A percentile compares a stretch with the other conserved stretches of the same genome.
These are phyloP conservation scores for Termitomyces sp. DNA, from an alignment of 768 basidiomycete genomes.

Conservation along the genomic window DNA sequence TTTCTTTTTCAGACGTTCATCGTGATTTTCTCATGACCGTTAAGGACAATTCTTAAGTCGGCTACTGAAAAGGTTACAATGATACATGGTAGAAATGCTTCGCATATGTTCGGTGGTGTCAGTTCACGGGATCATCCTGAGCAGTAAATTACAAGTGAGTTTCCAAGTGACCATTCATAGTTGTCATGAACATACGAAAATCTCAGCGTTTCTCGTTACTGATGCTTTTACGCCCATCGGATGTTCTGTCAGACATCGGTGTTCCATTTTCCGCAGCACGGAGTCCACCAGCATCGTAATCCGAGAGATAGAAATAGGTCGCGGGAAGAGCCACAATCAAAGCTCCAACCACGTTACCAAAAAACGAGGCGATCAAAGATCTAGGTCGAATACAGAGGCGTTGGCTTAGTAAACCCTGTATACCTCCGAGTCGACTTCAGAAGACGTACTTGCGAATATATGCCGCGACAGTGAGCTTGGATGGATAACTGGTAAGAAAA, in stretches of 20 bases:
- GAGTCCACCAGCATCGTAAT: conserved; percentile 43
- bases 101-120: background rate
- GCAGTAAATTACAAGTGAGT: background rate
- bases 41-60: too few species aligned
- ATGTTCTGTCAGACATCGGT: background rate
- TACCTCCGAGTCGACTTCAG: background rate
- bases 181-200: background rate
- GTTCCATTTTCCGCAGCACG: conserved; percentile 37
- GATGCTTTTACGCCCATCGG: background rate
- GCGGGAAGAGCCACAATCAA: conserved; percentile 64
- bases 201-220: background rate
- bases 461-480: conserved; percentile 46
- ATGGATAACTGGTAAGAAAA: background rate
- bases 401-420: background rate
- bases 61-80: background rate
- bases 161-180: background rate
- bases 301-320: conserved; percentile 59
- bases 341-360: conserved; percentile 70
- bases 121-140: background rate
- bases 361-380: conserved; percentile 62
- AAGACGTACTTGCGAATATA: conserved; percentile 66
- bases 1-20: background rate
- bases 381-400: conserved; percentile 20
- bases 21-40: too few species aligned
- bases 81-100: background rate